Evolutionary conservation across 2,329 filamentous ascomycete species (phyloP).

Genomic region (Fusarium virguliforme): DNA sequence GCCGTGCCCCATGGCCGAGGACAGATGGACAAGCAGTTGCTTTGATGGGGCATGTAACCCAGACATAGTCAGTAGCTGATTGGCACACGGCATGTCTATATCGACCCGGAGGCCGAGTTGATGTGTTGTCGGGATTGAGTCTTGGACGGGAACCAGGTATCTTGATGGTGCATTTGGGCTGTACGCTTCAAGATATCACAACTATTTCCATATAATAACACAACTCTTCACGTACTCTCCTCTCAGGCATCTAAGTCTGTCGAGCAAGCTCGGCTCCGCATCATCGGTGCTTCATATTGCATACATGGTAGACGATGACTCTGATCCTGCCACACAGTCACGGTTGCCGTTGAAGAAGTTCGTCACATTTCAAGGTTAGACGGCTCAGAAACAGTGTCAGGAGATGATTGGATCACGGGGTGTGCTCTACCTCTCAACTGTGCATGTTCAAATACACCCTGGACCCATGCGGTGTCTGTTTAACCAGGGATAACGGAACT

Average conservation of each 20-base stretch:
- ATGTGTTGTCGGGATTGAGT: not conserved
- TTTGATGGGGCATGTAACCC: not conserved
- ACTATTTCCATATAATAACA: not conserved
- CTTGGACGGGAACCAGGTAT: not conserved
- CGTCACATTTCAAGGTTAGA: not conserved
- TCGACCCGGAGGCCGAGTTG: not conserved
- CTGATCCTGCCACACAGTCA: slow-evolving; percentile 6
- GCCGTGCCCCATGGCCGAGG: not conserved
- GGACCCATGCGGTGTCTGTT: not conserved
- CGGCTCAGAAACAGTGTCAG: slow-evolving; percentile 8
- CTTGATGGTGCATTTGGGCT: not conserved
- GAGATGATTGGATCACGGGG: slow-evolving; percentile 5
- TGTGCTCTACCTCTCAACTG: not conserved
- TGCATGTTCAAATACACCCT: slow-evolving; percentile 10
- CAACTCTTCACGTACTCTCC: not conserved
- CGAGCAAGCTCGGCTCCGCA: not conserved
- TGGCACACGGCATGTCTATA: not conserved
- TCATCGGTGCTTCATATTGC: slow-evolving; percentile 11
- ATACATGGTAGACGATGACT: slow-evolving; percentile 4
- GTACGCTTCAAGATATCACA: not conserved
- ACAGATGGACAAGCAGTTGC: not conserved
- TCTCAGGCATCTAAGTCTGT: not conserved
- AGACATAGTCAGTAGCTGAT: not conserved
- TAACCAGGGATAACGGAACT: slow-evolving; percentile 4
- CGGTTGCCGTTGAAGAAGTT: slow-evolving; percentile 6